Evolutionary conservation across 495 filamentous ascomycete genomes (phyloP).

Genomic region (Hyaloscypha hepaticicola): DNA sequence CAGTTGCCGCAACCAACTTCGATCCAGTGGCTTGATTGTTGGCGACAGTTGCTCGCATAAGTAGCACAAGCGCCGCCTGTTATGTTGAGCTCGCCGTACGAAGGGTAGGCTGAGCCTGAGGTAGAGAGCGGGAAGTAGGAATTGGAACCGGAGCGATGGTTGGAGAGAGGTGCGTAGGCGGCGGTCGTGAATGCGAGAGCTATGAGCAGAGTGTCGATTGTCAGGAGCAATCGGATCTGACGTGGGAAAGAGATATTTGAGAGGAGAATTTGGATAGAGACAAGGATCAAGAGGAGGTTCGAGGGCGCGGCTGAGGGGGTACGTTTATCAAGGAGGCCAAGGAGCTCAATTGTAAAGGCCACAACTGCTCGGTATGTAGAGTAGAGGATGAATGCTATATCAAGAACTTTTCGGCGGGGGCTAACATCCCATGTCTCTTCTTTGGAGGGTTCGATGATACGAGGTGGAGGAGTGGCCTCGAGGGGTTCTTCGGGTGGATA

Average conservation of each 20-base stretch:
- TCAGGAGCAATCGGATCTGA: not conserved
- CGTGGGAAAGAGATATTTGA: conserved; percentile 1
- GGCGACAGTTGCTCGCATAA: not conserved
- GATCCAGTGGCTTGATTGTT: conserved; percentile 4
- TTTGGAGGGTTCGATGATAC: too few species aligned
- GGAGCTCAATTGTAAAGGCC: not conserved
- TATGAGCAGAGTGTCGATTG: not conserved
- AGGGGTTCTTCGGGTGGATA: not conserved
- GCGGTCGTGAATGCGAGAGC: not conserved
- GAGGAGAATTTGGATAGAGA: conserved; percentile 8
- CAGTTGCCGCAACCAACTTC: conserved; percentile 5
- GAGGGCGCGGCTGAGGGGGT: not conserved
- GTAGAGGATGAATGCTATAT: not conserved
- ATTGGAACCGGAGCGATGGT: not conserved
- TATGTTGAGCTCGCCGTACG: not conserved
- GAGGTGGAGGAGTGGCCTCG: not conserved
- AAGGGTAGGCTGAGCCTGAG: not conserved
- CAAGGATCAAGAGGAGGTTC: conserved; percentile 8
- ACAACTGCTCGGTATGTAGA: not conserved
- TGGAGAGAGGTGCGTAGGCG: not conserved
- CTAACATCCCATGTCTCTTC: not conserved
- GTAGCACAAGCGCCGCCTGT: not conserved
- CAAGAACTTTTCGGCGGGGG: not conserved
- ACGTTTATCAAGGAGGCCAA: not conserved
- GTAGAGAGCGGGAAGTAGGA: not conserved